Evolutionary conservation across 73 alveolate species (phyloP).

Genomic region (Halteria grandinella): DNA sequence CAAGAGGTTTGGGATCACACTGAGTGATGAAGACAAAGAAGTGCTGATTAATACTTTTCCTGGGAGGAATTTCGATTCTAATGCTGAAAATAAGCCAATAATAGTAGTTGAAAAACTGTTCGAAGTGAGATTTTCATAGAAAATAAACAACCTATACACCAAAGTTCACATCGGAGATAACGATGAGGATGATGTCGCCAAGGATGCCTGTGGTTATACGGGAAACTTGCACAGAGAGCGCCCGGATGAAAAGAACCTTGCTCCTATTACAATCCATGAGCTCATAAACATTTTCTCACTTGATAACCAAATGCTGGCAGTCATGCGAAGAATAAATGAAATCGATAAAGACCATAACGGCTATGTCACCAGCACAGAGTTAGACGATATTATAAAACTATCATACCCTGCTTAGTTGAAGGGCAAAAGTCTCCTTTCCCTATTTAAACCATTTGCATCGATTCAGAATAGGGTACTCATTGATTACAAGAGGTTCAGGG

Average conservation of each 20-base stretch:
- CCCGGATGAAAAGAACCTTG: conserved; percentile 1
- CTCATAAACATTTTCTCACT: background rate
- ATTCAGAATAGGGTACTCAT: conserved; percentile 43
- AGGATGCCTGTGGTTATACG: conserved; percentile 42
- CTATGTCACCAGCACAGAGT: conserved; percentile 65
- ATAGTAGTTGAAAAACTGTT: conserved; percentile 2
- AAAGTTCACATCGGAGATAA: conserved; percentile 3
- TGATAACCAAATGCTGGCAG: conserved; percentile 11
- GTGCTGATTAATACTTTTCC: conserved; percentile 18
- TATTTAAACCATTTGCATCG: conserved; percentile 45
- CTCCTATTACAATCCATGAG: background rate
- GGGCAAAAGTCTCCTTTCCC: conserved; percentile 2
- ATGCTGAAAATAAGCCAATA: conserved; percentile 1
- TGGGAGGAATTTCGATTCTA: too few relatives aligned
- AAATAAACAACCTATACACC: conserved; percentile 17
- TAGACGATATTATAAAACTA: conserved; percentile 62
- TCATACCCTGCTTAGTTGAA: conserved; percentile 20
- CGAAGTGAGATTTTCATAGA: conserved; percentile 11
- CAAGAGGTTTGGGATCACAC: background rate
- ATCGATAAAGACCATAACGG: conserved; percentile 72
- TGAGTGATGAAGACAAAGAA: background rate
- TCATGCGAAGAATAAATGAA: conserved; percentile 52
- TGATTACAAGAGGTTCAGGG: conserved; percentile 47
- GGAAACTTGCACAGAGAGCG: conserved; percentile 27
- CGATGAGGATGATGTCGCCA: conserved; percentile 47